Evolutionary conservation across 1,284 basidiomycete genomes (phyloP), one percentile per base, ranked within the genome.

Genomic region (Exsudoporus floridanus): DNA sequence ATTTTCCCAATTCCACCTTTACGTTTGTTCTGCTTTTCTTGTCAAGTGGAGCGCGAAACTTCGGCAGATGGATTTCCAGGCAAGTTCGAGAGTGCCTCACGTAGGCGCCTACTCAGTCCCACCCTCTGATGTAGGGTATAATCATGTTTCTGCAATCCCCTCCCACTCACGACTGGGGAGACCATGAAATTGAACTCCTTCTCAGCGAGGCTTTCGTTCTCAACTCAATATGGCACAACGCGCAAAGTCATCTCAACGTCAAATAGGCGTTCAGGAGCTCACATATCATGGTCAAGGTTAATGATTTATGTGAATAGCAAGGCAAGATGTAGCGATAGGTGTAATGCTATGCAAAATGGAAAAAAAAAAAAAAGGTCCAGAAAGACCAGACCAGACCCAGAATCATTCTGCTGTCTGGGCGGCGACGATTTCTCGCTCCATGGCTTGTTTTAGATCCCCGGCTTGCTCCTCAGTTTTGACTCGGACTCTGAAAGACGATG

Each of bases 121-220:
- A 43, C 13, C 23, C 4, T 60, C 33, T 39, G 8, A 1, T 14
- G 3, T 36, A 96, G 92, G 94, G 93, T 46, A 97, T 98, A 71
- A 99, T 99, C 72, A 98, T 99, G 90, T 99, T 98, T 75, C 79
- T 99, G 4, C 96, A 99, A 73, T 92, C 92, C 4, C 80, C 98
- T 5, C 96, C 97, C 9, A 99, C 96, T 2, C 92, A 96, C 64
- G 82, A 83, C 47, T 99, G 97, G 96, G 85, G 84, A 6, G 96
- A 99, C 71, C 88, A 94, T 64, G 94, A 99, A 68, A 89, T 98
- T 41, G 94, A 98, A 69, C 82, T 98, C 72, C 82, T 99, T 16
- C 82, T 99, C 40, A 93, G 91, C 63, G 93, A 98, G 72, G 96
- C 97, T 8, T 99, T 97, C 66, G 92, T 98, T 48, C 84, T 95